Evolutionary conservation across 2,329 filamentous ascomycete genomes (phyloP), one percentile per base, ranked within the genome.

Genomic region (Lasiodiplodia citricola): DNA sequence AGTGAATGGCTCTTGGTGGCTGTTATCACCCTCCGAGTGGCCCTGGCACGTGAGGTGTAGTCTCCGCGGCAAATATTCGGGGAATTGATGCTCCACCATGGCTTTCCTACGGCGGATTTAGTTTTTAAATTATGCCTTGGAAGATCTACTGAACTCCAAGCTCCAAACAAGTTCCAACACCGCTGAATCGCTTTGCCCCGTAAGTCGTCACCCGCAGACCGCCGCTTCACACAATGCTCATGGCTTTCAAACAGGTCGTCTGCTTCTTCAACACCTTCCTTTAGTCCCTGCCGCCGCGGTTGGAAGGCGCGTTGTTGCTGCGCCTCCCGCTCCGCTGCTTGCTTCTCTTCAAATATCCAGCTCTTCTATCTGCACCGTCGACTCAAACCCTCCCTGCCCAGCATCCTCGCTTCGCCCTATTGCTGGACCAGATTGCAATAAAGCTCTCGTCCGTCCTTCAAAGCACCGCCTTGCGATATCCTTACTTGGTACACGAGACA

Each of bases 181-280:
- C 47, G 2, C 2, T 64, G 60, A 50, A 52, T 38, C 60, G 60
- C 47, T 18, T 35, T 52, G 47, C 38, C 44, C n/a, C 60, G 60
- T 52, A 52, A 18, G 60, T 38, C n/a, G 23, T 28, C 10, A 10
- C 21, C 60, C 47, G 6, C n/a, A 37, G 13, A n/a, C 10, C 23
- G 47, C 28, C 14, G 13, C 47, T 52, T 25, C 44, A 25, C 11
- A 10, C 10, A 18, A 52, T 7, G 31, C 60, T 64, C 16, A 64
- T 38, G 14, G n/a, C 35, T 51, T 11, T 7, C 28, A 25, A 6
- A 16, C 21, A 64, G 47, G 60, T 52, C 38, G 31, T 38, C 14
- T 25, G 51, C 13, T 25, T 10, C 38, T 31, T 38, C 60, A n/a
- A 21, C 37, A 18, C n/a, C 25, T 51, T 44, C 41, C n/a, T 41